These are phyloP conservation scores for Bruguiera sexangula DNA, from an alignment of 345 rosid genomes.

Conservation along the genomic window DNA sequence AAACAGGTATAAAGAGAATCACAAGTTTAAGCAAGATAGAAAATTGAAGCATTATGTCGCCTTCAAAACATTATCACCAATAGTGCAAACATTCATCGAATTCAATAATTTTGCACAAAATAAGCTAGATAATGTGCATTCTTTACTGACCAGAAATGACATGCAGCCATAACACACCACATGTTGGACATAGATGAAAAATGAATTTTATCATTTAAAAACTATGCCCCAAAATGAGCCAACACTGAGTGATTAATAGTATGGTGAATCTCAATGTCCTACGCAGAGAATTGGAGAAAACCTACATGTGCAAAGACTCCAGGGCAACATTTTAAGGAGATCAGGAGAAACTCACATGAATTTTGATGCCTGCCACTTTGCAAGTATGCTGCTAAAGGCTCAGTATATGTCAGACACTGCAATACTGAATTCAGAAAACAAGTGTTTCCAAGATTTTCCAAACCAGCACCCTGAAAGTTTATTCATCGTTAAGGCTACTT, in stretches of 20 bases:
- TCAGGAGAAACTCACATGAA: constrained; percentile 53
- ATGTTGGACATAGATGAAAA: background rate
- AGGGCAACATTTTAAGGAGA: background rate
- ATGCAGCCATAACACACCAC: background rate
- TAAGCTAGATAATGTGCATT: background rate
- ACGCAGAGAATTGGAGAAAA: background rate
- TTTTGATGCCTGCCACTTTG: constrained; percentile 76
- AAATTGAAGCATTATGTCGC: background rate
- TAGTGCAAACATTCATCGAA: no score
- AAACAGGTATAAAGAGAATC: background rate
- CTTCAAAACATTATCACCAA: background rate
- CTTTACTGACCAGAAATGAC: background rate
- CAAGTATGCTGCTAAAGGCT: constrained; percentile 87
- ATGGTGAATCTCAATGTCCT: background rate
- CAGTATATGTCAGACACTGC: constrained; percentile 93
- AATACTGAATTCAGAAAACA: constrained; percentile 93
- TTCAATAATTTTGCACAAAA: background rate
- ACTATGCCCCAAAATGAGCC: background rate
- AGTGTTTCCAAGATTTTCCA: constrained; percentile 92
- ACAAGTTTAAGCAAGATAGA: background rate
- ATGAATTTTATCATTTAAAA: background rate
- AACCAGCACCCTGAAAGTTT: constrained; percentile 83
- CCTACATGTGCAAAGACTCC: background rate
- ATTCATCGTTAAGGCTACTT: constrained; percentile 13
- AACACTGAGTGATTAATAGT: background rate